Evolutionary conservation across 192 early-diverging fungal species (phyloP).

Genomic region (Dispira parvispora): DNA sequence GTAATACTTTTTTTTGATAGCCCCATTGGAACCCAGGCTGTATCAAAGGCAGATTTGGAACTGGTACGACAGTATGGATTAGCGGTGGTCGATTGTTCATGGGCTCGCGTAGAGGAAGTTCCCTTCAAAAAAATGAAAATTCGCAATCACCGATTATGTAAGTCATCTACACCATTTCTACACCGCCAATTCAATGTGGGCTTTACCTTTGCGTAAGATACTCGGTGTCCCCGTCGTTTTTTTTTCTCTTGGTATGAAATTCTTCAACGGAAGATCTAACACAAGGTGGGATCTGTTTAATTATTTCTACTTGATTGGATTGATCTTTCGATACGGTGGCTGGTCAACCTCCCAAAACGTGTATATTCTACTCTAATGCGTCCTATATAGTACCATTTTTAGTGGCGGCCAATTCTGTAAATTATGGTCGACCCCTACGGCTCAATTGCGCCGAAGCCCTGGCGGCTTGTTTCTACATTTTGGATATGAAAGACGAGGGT

Average conservation of each 20-base stretch:
- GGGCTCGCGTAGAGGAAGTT: slow-evolving; percentile 87
- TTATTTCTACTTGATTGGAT: neutral
- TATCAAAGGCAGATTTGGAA: slow-evolving; percentile 68
- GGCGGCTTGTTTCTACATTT: slow-evolving; percentile 84
- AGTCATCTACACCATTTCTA: slow-evolving; percentile 13
- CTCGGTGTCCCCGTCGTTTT: too few relatives aligned
- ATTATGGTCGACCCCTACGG: slow-evolving; percentile 92
- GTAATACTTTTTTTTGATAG: slow-evolving; percentile 17
- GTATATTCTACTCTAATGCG: neutral
- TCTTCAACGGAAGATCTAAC: neutral
- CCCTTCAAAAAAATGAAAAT: slow-evolving; percentile 80
- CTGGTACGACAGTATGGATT: slow-evolving; percentile 62
- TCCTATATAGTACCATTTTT: slow-evolving; percentile 64
- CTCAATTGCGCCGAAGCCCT: slow-evolving; percentile 96
- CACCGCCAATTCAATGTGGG: neutral
- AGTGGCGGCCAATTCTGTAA: slow-evolving; percentile 91
- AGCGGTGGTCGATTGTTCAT: slow-evolving; percentile 94
- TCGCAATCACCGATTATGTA: slow-evolving; percentile 69
- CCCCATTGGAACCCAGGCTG: slow-evolving; percentile 71
- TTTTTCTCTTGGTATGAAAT: neutral
- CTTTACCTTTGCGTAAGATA: too few relatives aligned
- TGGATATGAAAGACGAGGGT: slow-evolving; percentile 53
- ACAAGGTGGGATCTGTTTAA: neutral
- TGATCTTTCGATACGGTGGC: neutral
- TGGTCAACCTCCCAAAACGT: neutral